Percentiles rank a stretch among this genome's conserved stretches.
Evolutionary conservation across 805 yeast genomes (phyloP).

Genomic region (Candida parachauliodes): DNA sequence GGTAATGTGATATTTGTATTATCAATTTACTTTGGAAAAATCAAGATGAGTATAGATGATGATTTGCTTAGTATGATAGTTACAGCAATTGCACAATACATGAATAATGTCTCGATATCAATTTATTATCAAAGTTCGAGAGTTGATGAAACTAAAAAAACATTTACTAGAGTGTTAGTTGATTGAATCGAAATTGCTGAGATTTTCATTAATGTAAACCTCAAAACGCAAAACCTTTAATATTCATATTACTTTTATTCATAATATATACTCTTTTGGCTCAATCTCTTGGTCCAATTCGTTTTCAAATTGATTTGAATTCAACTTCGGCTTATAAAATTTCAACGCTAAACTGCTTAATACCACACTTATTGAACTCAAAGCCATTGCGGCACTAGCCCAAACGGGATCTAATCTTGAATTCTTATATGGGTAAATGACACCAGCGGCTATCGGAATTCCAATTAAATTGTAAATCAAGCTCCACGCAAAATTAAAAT

Average conservation of each 20-base stretch:
- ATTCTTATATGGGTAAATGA: slow-evolving; percentile 51
- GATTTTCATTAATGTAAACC: no score
- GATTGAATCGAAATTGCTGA: no score
- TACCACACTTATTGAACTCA: slow-evolving; percentile 55
- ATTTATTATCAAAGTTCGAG: no score
- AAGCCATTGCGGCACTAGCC: slow-evolving; percentile 68
- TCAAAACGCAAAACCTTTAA: not conserved
- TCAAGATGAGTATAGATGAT: no score
- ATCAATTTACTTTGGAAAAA: no score
- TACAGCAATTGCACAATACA: no score
- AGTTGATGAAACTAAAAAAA: no score
- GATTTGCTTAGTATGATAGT: no score
- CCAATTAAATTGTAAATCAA: slow-evolving; percentile 54
- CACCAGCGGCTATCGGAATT: slow-evolving; percentile 66
- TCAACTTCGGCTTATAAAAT: slow-evolving; percentile 41
- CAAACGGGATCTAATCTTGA: slow-evolving; percentile 59
- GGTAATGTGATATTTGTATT: no score
- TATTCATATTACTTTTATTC: not conserved
- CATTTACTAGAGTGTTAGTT: no score
- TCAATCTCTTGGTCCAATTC: slow-evolving; percentile 11
- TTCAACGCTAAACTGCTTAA: slow-evolving; percentile 51
- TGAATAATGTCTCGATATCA: no score
- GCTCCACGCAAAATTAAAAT: slow-evolving; percentile 60
- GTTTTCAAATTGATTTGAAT: slow-evolving; percentile 12
- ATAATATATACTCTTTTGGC: slow-evolving; percentile 5